phyloP scores from a whole-genome alignment of 2,329 filamentous ascomycete species.

The Tolypocladium nubicola region DNA sequence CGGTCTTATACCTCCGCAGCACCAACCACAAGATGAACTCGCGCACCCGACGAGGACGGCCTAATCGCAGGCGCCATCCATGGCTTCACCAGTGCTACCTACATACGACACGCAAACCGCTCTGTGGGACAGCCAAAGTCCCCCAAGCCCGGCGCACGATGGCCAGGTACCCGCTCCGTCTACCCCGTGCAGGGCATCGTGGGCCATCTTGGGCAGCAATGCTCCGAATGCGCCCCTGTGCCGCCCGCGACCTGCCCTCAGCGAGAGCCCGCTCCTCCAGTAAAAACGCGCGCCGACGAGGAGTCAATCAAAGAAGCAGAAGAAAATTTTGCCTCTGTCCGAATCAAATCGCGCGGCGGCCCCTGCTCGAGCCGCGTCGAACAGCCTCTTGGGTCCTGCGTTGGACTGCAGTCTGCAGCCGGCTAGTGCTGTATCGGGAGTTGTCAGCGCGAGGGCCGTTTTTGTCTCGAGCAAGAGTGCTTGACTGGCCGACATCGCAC shows the following conservation, averaged over 20 bases:
- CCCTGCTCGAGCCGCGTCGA: not conserved
- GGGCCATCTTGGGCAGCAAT: constrained; percentile 4
- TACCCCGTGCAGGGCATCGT: not conserved
- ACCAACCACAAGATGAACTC: not conserved
- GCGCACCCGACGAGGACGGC: not conserved
- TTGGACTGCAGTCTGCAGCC: not conserved
- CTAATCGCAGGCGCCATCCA: not conserved
- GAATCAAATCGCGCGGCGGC: not conserved
- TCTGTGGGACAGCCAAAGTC: not conserved
- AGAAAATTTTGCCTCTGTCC: not conserved
- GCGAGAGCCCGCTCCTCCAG: not conserved
- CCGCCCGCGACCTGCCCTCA: not conserved
- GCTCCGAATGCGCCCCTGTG: not conserved
- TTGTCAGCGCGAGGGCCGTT: not conserved
- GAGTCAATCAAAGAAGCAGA: not conserved
- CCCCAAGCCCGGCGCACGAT: not conserved
- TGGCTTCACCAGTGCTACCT: not conserved
- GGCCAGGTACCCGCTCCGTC: not conserved
- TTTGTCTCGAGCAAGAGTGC: not conserved
- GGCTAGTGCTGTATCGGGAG: not conserved
- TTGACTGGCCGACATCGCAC: not conserved
- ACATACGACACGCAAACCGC: not conserved
- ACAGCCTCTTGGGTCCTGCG: not conserved
- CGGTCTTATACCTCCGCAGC: not conserved
- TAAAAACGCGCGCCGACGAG: not conserved